These are phyloP conservation scores for Torrubiellomyces zombiae DNA, from an alignment of 2,329 filamentous ascomycete genomes.

Conservation along the genomic window DNA sequence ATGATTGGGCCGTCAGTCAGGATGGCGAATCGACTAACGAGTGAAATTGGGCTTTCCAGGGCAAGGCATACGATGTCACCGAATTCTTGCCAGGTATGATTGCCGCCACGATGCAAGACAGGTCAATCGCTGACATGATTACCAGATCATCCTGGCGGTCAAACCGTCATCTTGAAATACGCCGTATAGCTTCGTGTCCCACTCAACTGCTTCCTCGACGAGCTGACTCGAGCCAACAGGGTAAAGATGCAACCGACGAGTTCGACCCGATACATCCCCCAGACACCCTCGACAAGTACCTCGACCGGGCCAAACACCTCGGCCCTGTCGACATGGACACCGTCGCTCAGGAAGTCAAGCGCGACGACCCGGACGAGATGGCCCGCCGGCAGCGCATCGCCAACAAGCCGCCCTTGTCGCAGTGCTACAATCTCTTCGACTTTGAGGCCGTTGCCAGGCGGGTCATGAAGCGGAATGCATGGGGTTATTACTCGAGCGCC, in stretches of 20 bases:
- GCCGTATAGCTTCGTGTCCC: constrained; percentile 31
- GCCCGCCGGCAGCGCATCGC: constrained; percentile 58
- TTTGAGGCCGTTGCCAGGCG: constrained; percentile 84
- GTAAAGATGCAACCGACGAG: constrained; percentile 84
- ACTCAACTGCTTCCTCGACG: constrained; percentile 1
- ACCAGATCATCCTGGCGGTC: constrained; percentile 69
- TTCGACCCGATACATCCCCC: constrained; percentile 81
- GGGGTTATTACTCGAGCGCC: constrained; percentile 94
- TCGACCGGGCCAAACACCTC: constrained; percentile 71
- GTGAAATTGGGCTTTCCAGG: constrained; percentile 21
- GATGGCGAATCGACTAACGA: constrained; percentile 1
- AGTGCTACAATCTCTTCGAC: constrained; percentile 89
- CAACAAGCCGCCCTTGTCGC: constrained; percentile 62
- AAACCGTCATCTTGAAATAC: constrained; percentile 92
- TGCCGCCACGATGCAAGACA: background rate
- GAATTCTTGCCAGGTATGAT: constrained; percentile 59
- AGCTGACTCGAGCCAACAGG: no score
- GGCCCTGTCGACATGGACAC: constrained; percentile 81
- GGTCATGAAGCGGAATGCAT: constrained; percentile 91
- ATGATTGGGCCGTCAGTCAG: constrained; percentile 2
- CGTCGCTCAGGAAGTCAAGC: constrained; percentile 53
- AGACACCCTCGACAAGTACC: constrained; percentile 73
- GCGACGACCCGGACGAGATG: constrained; percentile 41
- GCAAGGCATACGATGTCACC: constrained; percentile 78
- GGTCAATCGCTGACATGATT: constrained; percentile 1